Conservation (phyloP, 352 stramenopile genomes). For the Phytophthora ramorum region DNA sequence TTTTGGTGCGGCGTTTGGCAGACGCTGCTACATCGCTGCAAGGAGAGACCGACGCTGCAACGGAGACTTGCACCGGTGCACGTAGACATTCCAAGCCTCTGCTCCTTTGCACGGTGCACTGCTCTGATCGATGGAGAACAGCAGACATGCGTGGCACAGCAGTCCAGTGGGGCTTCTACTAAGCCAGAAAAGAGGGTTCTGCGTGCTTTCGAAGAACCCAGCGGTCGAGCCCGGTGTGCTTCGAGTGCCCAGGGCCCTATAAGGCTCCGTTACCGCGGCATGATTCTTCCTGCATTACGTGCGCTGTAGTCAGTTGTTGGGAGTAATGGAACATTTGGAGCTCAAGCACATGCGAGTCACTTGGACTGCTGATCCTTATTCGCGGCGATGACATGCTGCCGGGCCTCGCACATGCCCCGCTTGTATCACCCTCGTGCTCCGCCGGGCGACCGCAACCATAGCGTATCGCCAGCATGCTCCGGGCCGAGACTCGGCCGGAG, state of each 20-base stretch:
- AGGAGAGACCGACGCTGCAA: neutral
- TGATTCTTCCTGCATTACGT: slow-evolving; percentile 38
- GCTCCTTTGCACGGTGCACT: neutral
- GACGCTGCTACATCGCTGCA: too few species aligned
- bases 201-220: slow-evolving; percentile 35
- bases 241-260: slow-evolving; percentile 6
- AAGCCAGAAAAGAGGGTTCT: slow-evolving; percentile 26
- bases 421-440: too few species aligned
- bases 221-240: too few species aligned
- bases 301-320: slow-evolving; percentile 19
- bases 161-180: slow-evolving; percentile 22
- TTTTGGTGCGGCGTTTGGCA: neutral
- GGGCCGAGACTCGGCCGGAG: too few species aligned
- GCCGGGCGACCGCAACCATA: too few species aligned
- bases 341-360: too few species aligned
- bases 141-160: neutral
- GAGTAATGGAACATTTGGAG: neutral
- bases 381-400: neutral
- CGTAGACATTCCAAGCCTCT: neutral
- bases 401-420: too few species aligned
- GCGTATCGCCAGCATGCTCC: too few species aligned
- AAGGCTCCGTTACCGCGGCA: slow-evolving; percentile 30
- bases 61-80: neutral
- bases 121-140: neutral
- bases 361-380: slow-evolving; percentile 13